Evolutionary conservation across 2,329 filamentous ascomycete genomes (phyloP), one percentile per base, ranked within the genome.

Genomic region (Aspergillus sp.): DNA sequence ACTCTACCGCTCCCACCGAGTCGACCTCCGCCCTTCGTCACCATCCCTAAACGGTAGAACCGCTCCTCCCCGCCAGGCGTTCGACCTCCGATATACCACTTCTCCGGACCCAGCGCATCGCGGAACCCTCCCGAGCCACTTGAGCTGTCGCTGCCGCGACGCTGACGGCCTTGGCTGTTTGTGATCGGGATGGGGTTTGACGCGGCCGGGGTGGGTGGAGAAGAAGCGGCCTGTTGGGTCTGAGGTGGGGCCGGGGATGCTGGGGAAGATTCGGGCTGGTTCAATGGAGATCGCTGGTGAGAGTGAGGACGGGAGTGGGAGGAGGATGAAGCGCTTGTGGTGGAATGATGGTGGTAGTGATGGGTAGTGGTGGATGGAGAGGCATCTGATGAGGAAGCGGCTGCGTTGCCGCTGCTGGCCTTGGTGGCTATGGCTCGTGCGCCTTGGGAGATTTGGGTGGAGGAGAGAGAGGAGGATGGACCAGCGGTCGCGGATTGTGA

Each of bases 51-150:
- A 8, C 77, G 73, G 59, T 82, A 82, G 58, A 81, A 81, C 52
- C 78, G 74, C 62, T 82, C 80, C 67, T 82, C 80, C 0, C 80
- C 80, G 15, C 68, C 73, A 10, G 78, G 74, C 21, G 77, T 81
- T 38, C 78, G 71, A 4, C 81, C 81, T 3, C 81, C 81, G 25
- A 83, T 80, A 68, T 82, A 83, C 81, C 81, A 82, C 64, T 82
- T 82, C 69, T 82, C 80, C 2, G 75, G 72, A 0, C 79, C 79
- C 8, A 81, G 61, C 0, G 78, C 76, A 67, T 82, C 80, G 7
- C 79, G 72, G 58, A 82, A 82, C 2, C 80, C 80, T 13, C 78
- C 78, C 2, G 77, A 80, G 17, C 78, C 78, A 49, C 72, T 80
- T 19, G 79, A 81, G 41, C 75, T 79, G 62, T 81, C 79, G 60